Base-by-base conservation (phyloP, 169 alveolate species). In the Eimeria maxima region DNA sequence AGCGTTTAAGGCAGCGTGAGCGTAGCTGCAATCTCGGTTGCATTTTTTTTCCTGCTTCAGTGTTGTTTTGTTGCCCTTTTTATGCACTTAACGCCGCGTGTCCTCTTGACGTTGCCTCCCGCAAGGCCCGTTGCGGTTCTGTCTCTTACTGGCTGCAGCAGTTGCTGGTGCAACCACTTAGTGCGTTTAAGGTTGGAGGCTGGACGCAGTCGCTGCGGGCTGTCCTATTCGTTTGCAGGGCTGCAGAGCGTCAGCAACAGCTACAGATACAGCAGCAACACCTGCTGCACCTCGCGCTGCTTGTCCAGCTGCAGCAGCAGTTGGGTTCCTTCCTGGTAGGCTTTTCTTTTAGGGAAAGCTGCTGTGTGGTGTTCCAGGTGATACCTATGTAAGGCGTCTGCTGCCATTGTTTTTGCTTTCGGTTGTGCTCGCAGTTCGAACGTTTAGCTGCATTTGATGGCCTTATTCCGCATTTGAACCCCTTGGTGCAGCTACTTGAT, bases 221-320 rank as follows among this genome's bases (percentile, higher is more conserved):
- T 50, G 24, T 27, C 33, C 29, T 14, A 5, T 27, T 27, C 13
- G 20, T 63, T 47, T 63, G 50, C 93, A 87, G 93, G 65, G 93
- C 93, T 60, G 93, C 93, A 38, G 93, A 87, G 67, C 65, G 93
- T 22, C 78, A 60, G 81, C 81, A 87, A 38, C 93, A 87, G 80
- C 42, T 87, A 53, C 78, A 63, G 93, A 24, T 87, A 42, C 93
- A 87, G 93, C 93, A 87, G 50, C 81, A 87, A 53, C 93, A 87
- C 60, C 50, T 87, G 47, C 63, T 87, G 65, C 93, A 87, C 33
- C 93, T 87, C 67, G 50, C 93, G 45, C 93, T 87, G 10, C 80
- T 87, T 10, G 83, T 87, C 44, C 93, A 87, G 63, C 93, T 87
- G 67, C 93, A 87, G 93, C 93, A 87, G 93, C 93, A 87, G n/a